Base-by-base conservation (phyloP, 2,329 filamentous ascomycete genomes). In the Ophiostoma novo-ulmi region DNA sequence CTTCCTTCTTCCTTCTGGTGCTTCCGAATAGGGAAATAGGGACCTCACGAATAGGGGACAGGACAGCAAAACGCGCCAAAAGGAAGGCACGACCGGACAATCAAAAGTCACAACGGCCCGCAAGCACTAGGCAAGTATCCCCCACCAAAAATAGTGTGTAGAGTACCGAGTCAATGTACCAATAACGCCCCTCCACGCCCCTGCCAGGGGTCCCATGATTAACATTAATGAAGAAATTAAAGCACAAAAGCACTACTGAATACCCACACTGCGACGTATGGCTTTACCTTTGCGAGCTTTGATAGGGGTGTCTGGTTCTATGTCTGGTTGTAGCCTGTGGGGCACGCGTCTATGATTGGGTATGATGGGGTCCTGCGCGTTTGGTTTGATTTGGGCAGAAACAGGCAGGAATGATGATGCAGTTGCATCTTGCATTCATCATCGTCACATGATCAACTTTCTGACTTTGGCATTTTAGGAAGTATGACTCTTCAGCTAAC, bases 1-100 rank as follows among this genome's bases (percentile, higher is more conserved):
- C 63, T 65, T 65, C 63, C 61, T 20, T 48, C 44, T 36, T 6
- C 13, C 61, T 36, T 11, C 63, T 65, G 35, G 20, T 65, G 63
- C 36, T 39, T 65, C 36, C 63, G 13, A 35, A 63, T 58, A 26
- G 11, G 52, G 52, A 58, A 58, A 58, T 58, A 58, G 52, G 8
- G n/a, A 58, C 17, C 41, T 48, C 17, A 20, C 58, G 26, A 63
- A 63, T 39, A 65, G 63, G 63, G 63, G 63, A 65, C 63, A 38
- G 58, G 58, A 26, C 52, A 58, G 61, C 61, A 64, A 64, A 65
- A 65, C 63, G 63, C 63, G 63, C 63, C 36, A 65, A 64, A 38
- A 22, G 36, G 63, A 22, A 65, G 63, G 63, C 63, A 65, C 63
- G 63, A 22, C 63, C 61, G 61, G 61, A 31, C 61, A 36, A 36